Base-by-base conservation (phyloP, 306 rosid genomes). In the Lablab purpureus region DNA sequence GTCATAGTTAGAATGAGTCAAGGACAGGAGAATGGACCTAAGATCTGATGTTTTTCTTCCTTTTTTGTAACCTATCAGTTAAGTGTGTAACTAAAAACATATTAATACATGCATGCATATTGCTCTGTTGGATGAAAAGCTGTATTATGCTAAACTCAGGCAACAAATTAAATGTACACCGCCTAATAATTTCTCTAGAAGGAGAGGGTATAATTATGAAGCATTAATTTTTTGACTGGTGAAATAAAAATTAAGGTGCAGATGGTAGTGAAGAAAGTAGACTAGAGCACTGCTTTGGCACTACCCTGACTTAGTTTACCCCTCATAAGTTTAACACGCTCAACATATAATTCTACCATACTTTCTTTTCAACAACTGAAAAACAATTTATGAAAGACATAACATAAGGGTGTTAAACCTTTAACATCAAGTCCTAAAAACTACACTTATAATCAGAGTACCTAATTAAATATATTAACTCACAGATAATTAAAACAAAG, bases 241-340 rank as follows among this genome's bases (percentile, higher is more conserved):
- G 64, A 28, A 66, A 56, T 36, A 0, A n/a, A 59, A 49, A 74
- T 45, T 67, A 52, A n/a, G 74, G 60, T 60, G 74, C 34, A 67
- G 8, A 49, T 62, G 25, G 52, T 25, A 47, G n/a, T 80, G 59
- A 59, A 64, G 17, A 49, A 52, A 82, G 43, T 19, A 84, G 60
- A 68, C 47, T 27, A 7, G 52, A 66, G 25, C 58, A 14, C 63
- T 45, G 59, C 6, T 51, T 67, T 46, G 40, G 50, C 23, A 6
- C 17, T 40, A 51, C 40, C 6, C 54, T 18, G 59, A 63, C 3
- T 70, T 47, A 7, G 22, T 40, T 40, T 40, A 13, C 28, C 40
- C 54, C 63, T 77, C 34, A 70, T 34, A 68, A 56, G 64, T 47
- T 40, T 22, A n/a, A n/a, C n/a, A n/a, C n/a, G n/a, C n/a, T n/a